These are phyloP conservation scores for Scheffersomyces segobiensis DNA, from an alignment of 1,139 yeast species.

Conservation along the genomic window DNA sequence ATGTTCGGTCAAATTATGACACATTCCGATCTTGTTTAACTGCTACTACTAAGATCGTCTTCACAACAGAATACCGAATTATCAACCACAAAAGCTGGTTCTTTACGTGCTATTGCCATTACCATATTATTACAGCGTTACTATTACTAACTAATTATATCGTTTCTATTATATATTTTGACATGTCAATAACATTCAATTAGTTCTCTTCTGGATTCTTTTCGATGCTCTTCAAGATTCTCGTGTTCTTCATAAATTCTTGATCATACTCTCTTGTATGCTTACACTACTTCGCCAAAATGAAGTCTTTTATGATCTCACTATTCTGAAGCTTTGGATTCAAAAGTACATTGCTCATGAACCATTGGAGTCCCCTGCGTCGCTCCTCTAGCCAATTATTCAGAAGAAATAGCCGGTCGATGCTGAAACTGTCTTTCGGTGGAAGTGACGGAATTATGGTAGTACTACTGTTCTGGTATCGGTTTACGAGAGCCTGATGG, in stretches of 20 bases:
- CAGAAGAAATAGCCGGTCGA: slow-evolving; percentile 49
- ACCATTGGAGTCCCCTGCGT: slow-evolving; percentile 72
- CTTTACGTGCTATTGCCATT: too few species aligned
- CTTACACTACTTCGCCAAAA: slow-evolving; percentile 18
- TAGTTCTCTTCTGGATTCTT: too few species aligned
- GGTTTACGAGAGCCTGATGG: slow-evolving; percentile 42
- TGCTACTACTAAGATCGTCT: background rate
- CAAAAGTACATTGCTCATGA: slow-evolving; percentile 63
- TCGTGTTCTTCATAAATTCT: background rate
- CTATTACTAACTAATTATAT: background rate
- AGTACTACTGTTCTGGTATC: background rate
- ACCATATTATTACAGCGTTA: background rate
- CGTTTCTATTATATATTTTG: background rate
- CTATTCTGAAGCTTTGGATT: slow-evolving; percentile 59
- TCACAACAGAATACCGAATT: too few species aligned
- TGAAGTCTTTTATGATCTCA: slow-evolving; percentile 51
- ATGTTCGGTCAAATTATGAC: background rate
- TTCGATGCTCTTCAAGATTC: background rate
- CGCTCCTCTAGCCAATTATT: slow-evolving; percentile 58
- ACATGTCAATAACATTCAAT: background rate
- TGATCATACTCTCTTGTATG: background rate
- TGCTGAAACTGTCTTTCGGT: slow-evolving; percentile 52
- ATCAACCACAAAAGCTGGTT: too few species aligned
- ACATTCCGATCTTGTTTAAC: background rate
- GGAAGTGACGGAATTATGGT: slow-evolving; percentile 59